A percentile compares a stretch with the other conserved stretches of the same genome.
These are phyloP conservation scores for Pilatotrama ljubarskyi DNA, from an alignment of 768 basidiomycete species.

Conservation along the genomic window DNA sequence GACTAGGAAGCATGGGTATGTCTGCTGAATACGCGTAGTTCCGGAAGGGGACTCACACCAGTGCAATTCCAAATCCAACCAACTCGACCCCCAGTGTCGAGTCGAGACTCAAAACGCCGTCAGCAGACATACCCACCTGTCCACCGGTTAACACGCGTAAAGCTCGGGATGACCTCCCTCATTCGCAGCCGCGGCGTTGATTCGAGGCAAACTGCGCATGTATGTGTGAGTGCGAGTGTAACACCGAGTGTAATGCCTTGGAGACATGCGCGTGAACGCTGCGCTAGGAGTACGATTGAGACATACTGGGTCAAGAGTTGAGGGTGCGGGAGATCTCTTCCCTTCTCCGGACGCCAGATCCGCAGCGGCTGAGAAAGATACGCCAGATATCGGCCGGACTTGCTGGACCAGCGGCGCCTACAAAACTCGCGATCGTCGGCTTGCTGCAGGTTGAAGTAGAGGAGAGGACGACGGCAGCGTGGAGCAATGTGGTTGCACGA, in stretches of 20 bases:
- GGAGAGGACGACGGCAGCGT: background rate
- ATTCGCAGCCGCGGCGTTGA: background rate
- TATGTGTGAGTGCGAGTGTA: too few species aligned
- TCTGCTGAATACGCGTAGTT: background rate
- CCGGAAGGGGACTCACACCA: background rate
- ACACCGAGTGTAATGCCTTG: too few species aligned
- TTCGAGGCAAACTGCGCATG: too few species aligned
- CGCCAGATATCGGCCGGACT: background rate
- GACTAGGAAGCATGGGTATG: background rate
- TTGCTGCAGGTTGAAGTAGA: too few species aligned
- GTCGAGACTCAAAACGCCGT: background rate
- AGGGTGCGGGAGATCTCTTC: background rate
- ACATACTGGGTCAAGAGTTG: background rate
- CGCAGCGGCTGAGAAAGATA: too few species aligned
- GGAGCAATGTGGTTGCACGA: background rate
- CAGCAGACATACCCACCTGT: slow-evolving; percentile 3
- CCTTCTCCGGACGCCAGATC: too few species aligned
- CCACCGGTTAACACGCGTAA: background rate
- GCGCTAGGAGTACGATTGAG: too few species aligned
- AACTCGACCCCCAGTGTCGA: slow-evolving; percentile 11
- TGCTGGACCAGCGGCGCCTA: background rate
- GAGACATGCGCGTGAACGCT: too few species aligned
- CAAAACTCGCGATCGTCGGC: background rate
- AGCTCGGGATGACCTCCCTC: background rate
- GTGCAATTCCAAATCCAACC: slow-evolving; percentile 2